Evolutionary conservation across 2,329 filamentous ascomycete genomes (phyloP), one percentile per base, ranked within the genome.

Genomic region (Paracamarosporium sp.): DNA sequence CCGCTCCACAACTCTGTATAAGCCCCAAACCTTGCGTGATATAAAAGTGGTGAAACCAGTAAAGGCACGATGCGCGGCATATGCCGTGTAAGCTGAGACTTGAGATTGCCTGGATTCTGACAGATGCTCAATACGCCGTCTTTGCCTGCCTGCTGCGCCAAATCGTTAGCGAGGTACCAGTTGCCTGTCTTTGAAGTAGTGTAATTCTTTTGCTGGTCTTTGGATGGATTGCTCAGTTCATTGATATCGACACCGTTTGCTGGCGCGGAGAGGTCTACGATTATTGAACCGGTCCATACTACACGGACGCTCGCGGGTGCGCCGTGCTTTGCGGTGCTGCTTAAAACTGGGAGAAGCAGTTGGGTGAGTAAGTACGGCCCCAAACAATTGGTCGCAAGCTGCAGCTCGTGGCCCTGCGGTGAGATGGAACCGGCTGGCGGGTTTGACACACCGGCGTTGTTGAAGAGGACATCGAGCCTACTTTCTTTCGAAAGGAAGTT

Each of bases 401-500:
- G 68, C 5, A 72, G 58, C 46, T 79, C 76, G 44, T 72, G 79
- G 15, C 63, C 64, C 43, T 66, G 59, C 3, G 22, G 53, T 4
- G 61, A 60, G 13, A 53, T 53, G 15, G 44, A 59, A 1, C 66
- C 69, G 0, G 15, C 25, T 0, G 73, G 70, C 1, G 68, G 57
- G 1, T 67, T 57, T 9, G 65, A 62, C 38, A 77, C 59, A 41
- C 72, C 75, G 13, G 67, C 67, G 41, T 70, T 70, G 55, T 68
- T 69, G 30, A 40, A 61, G 15, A 82, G 68, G 7, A 82, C 74
- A 46, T 81, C 72, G 1, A 82, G 72, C 4, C 69, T 67, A 9
- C 66, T 58, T 59, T 81, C 79, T 13, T 69, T 65, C 1, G 59
- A 55, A 2, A 68, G 59, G 50, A 60, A 60, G 2, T 8, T n/a